phyloP scores from a whole-genome alignment of 129 eudicot genomes.

The Heracleum sosnowskyi region DNA sequence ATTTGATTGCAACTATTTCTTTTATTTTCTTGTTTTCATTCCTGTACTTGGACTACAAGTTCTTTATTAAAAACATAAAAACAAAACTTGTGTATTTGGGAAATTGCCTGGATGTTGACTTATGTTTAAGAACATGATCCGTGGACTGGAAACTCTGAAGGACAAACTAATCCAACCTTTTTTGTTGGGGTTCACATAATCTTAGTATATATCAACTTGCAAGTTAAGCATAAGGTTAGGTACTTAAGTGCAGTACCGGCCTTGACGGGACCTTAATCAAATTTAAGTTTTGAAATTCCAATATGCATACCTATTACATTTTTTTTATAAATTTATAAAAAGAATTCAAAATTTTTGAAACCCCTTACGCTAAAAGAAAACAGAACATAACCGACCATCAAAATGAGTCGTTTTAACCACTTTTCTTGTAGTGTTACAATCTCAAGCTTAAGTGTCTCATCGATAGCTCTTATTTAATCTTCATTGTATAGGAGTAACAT shows the following conservation, averaged over 20 bases:
- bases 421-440: too few relatives aligned
- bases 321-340: too few relatives aligned
- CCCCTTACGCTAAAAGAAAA: too few relatives aligned
- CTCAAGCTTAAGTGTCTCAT: neutral
- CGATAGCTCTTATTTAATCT: too few relatives aligned
- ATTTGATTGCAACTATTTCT: neutral
- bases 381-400: too few relatives aligned
- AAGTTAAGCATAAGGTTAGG: neutral
- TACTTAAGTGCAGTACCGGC: neutral
- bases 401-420: too few relatives aligned
- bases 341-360: too few relatives aligned
- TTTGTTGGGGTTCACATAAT: neutral
- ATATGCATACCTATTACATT: too few relatives aligned
- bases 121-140: neutral
- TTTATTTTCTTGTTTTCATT: too few relatives aligned
- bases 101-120: neutral
- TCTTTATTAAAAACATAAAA: neutral
- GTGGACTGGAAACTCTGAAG: neutral
- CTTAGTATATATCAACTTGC: neutral
- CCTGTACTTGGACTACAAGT: neutral
- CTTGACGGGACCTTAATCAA: too few relatives aligned
- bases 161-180: neutral
- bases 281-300: too few relatives aligned
- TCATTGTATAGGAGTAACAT: too few relatives aligned
- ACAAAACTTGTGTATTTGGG: neutral